phyloP scores from a whole-genome alignment of 768 basidiomycete species.

The Mycena kentingensis region DNA sequence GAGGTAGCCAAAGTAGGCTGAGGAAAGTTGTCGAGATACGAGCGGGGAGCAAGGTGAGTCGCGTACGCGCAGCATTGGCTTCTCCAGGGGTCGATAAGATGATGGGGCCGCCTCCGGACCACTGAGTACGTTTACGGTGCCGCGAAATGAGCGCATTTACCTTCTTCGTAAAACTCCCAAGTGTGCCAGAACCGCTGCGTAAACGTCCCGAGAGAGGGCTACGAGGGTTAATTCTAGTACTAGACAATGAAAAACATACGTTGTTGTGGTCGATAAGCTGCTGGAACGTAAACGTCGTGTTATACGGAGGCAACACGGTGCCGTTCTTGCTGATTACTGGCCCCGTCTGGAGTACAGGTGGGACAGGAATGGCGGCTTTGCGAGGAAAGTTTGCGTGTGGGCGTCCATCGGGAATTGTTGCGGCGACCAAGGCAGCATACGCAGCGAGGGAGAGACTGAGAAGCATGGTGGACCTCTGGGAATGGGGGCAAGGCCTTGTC shows the following conservation, averaged over 20 bases:
- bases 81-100: slow-evolving; percentile 71
- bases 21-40: slow-evolving; percentile 2
- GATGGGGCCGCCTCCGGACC: slow-evolving; percentile 54
- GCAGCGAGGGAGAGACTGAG: slow-evolving; percentile 12
- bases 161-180: slow-evolving; percentile 63
- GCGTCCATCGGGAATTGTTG: slow-evolving; percentile 40
- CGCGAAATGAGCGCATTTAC: slow-evolving; percentile 27
- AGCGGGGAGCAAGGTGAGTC: slow-evolving; percentile 1
- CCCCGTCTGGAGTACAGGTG: slow-evolving; percentile 28
- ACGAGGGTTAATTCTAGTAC: slow-evolving; percentile 33
- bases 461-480: slow-evolving; percentile 13
- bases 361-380: slow-evolving; percentile 39
- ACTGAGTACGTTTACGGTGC: neutral
- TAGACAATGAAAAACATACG: neutral
- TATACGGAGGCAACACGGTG: slow-evolving; percentile 45
- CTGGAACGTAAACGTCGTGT: slow-evolving; percentile 56
- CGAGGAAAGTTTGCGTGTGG: slow-evolving; percentile 44
- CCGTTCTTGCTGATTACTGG: slow-evolving; percentile 48
- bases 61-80: slow-evolving; percentile 49
- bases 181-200: slow-evolving; percentile 74
- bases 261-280: slow-evolving; percentile 56
- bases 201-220: slow-evolving; percentile 72
- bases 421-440: slow-evolving; percentile 21
- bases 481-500: too few species aligned
- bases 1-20: slow-evolving; percentile 56